Base-by-base conservation (phyloP, 306 rosid genomes). In the Erythrophleum fordii region DNA sequence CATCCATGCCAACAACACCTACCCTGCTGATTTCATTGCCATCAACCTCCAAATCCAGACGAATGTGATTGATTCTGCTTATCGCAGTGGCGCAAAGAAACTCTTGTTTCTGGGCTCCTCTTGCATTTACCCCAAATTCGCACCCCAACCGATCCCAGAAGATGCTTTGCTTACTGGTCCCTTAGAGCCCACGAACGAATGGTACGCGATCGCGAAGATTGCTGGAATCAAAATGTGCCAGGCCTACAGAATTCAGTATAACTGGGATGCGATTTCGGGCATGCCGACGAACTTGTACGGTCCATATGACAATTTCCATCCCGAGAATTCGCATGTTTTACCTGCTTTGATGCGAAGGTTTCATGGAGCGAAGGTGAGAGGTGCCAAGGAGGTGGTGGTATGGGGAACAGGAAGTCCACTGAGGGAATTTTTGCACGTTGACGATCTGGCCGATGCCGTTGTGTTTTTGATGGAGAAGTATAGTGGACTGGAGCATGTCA, bases 211-310 rank as follows among this genome's bases (percentile, higher is more conserved):
- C 48, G 99, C 99, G 44, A 95, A 95, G 94, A 95, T 95, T 22
- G 89, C 99, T 4, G 98, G 97, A 49, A 93, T 95, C 88, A 95
- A 95, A 85, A 93, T 91, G 99, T 95, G 98, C 70, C 97, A 93
- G 77, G 98, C 97, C 3, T 95, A 91, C 55, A 90, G 96, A 69
- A 91, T 95, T 81, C 98, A 95, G 75, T 72, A 89, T 82, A 82
- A 79, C 8, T 91, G 95, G 97, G 91, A 95, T 76, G 97, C 99
- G 23, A 89, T 95, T 69, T 95, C 99, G 1, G 99, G 93, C n/a
- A 95, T 95, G 99, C 99, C 98, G 6, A 95, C 99, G 8, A 93
- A 95, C 69, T 86, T 95, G 8, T 91, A 93, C 41, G 99, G 99
- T 11, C 97, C 97, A 0, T 29, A 90, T 2, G 98, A 95, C 52